Base-by-base conservation (phyloP, 163 green algal genomes). In the Scenedesmus sp. region DNA sequence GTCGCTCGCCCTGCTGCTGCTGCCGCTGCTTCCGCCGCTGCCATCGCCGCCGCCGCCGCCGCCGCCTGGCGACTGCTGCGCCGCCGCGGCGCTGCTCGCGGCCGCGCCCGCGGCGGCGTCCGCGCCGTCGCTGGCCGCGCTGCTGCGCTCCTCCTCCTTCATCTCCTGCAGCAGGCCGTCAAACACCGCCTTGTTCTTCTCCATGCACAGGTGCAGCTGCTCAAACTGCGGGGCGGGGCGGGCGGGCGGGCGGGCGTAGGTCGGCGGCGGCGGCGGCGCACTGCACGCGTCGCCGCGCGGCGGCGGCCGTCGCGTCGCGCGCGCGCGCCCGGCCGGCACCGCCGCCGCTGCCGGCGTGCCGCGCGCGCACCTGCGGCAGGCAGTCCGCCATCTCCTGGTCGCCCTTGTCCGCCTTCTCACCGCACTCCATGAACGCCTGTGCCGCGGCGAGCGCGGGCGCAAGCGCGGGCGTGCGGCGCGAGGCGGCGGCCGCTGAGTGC, bases 361-460 rank as follows among this genome's bases (percentile, higher is more conserved):
- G 15, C 13, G 14, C 15, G 29, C 42, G 34, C 28, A 78, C 70
- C 62, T 72, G 44, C 26, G 39, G 36, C n/a, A 82, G 29, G 63
- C 75, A 82, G 42, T 69, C 75, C 31, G 63, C 63, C 75, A 82
- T 82, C 18, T 75, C 75, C 28, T 39, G 26, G 4, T 76, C 39
- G 1, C 63, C 53, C 34, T 82, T 82, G 28, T 82, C 75, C n/a
- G 75, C 75, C 20, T 70, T 60, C 51, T 76, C 75, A 13, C 63
- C 75, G 44, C 74, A 81, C 17, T 75, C 63, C 75, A 82, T 82
- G 39, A 82, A 82, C 2, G 63, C 75, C 75, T 82, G 75, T 48
- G 31, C 17, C n/a, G n/a, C n/a, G n/a, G n/a, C n/a, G n/a, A n/a
- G n/a, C n/a, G n/a, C n/a, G n/a, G n/a, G n/a, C n/a, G n/a, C n/a